Conservation (phyloP, 768 basidiomycete species). For the Kockovaella imperatae region DNA sequence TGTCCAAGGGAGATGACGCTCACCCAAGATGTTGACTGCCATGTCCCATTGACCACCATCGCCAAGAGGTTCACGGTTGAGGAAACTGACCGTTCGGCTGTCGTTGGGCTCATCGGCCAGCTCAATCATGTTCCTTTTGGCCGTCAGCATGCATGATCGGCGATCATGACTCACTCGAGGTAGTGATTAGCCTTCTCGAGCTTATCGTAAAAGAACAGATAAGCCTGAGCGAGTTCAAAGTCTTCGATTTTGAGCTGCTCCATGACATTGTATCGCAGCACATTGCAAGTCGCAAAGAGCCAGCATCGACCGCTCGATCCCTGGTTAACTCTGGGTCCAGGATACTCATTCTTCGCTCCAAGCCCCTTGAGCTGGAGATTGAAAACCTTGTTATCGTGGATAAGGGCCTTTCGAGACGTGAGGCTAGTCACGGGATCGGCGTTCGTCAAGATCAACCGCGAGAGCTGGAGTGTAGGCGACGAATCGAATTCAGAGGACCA, state of each 20-base stretch:
- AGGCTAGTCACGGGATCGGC: slow-evolving; percentile 35
- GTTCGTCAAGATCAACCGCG: slow-evolving; percentile 39
- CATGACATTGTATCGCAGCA: slow-evolving; percentile 74
- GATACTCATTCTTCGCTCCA: slow-evolving; percentile 56
- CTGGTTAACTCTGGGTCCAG: slow-evolving; percentile 77
- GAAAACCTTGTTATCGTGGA: slow-evolving; percentile 53
- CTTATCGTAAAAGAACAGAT: slow-evolving; percentile 95
- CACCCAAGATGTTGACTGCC: slow-evolving; percentile 61
- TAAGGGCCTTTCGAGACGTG: slow-evolving; percentile 23
- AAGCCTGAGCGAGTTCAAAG: slow-evolving; percentile 87
- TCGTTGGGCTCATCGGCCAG: slow-evolving; percentile 71
- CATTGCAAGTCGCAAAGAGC: slow-evolving; percentile 78
- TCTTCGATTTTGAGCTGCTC: slow-evolving; percentile 76
- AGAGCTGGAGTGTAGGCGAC: slow-evolving; percentile 34
- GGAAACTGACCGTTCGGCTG: slow-evolving; percentile 69
- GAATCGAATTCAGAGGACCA: too few species aligned
- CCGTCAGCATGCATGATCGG: not conserved
- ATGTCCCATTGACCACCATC: slow-evolving; percentile 97
- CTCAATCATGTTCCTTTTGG: slow-evolving; percentile 64
- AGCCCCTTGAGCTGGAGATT: slow-evolving; percentile 56
- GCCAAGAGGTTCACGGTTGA: slow-evolving; percentile 68
- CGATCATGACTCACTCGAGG: slow-evolving; percentile 53
- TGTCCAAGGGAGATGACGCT: slow-evolving; percentile 18
- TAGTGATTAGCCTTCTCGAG: slow-evolving; percentile 87
- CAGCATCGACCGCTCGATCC: slow-evolving; percentile 86